These are phyloP conservation scores for Kodamaea jinghongensis DNA, from an alignment of 805 yeast genomes.

Conservation along the genomic window DNA sequence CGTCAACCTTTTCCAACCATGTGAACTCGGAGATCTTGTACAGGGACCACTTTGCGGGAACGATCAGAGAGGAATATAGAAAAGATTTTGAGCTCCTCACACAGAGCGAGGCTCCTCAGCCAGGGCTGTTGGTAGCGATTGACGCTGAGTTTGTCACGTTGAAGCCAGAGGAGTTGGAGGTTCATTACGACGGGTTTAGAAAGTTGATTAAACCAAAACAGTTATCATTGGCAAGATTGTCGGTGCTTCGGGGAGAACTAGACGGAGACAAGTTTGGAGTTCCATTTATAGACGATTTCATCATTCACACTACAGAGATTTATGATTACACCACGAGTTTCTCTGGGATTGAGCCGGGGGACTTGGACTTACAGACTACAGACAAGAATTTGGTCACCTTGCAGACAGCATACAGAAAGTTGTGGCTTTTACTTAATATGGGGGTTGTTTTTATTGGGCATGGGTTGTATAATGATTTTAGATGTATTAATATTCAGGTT, in stretches of 20 bases:
- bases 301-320: conserved; percentile 67
- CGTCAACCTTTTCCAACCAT: conserved; percentile 16
- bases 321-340: conserved; percentile 84
- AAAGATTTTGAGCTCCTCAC: conserved; percentile 71
- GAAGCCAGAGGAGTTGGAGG: conserved; percentile 74
- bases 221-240: conserved; percentile 81
- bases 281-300: conserved; percentile 92
- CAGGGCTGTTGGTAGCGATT: conserved; percentile 81
- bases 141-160: conserved; percentile 95
- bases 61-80: conserved; percentile 54
- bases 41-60: conserved; percentile 65
- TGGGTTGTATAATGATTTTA: conserved; percentile 85
- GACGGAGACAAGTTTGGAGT: conserved; percentile 62
- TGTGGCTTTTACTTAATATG: conserved; percentile 85
- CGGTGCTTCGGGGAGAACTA: conserved; percentile 68
- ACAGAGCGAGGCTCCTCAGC: conserved; percentile 63
- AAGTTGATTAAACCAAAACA: conserved; percentile 70
- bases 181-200: conserved; percentile 68
- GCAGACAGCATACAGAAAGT: conserved; percentile 79
- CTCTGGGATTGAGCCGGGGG: conserved; percentile 94
- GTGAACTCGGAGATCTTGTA: conserved; percentile 67
- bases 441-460: conserved; percentile 96
- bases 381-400: conserved; percentile 68
- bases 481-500: conserved; percentile 88
- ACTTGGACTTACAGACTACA: conserved; percentile 69